Evolutionary conservation across 23 red algal genomes (phyloP), one percentile per base, ranked within the genome.

Genomic region (Gracilaria domingensis): DNA sequence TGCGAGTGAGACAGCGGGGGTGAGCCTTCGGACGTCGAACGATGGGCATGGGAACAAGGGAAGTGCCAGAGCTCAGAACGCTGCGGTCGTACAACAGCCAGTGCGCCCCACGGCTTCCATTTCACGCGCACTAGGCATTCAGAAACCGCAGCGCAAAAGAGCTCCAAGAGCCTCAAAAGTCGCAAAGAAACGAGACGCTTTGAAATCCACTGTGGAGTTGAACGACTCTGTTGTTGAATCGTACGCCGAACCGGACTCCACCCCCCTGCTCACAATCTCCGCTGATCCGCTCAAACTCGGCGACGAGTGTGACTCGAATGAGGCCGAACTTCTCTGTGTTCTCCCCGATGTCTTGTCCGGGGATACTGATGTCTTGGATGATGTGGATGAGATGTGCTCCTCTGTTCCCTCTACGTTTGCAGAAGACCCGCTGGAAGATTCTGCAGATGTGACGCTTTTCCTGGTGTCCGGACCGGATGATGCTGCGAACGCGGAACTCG

Each of bases 381-480:
- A 75, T 9, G 23, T 6, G 20, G 69, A 75, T 16, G 69, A 47
- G 20, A 21, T 75, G 39, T 8, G 39, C 3, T 47, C 69, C 69
- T 47, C 69, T 8, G 69, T 45, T 75, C 39, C 39, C 12, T 47
- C 69, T 30, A 47, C 69, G 69, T 75, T 75, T 75, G 39, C 69
- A 17, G 69, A 75, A 1, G 69, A 75, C 39, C 69, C 69, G 5
- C 69, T 75, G 11, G 39, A 75, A 45, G 69, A 44, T 21, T 47
- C 35, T 1, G 14, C 69, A 40, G 69, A 51, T 36, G 65, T 70
- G 34, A 65, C 44, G 50, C 55, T 56, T 0, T 64, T 79, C 24
- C 34, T 89, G 50, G 86, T 55, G 50, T 18, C 50, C 18, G 51
- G 86, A 28, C 72, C 86, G 49, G 86, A 89, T 0, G 55, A 79